Evolutionary conservation across 257 asterid genomes (phyloP), one percentile per base, ranked within the genome.

Genomic region (Linaria vulgaris): DNA sequence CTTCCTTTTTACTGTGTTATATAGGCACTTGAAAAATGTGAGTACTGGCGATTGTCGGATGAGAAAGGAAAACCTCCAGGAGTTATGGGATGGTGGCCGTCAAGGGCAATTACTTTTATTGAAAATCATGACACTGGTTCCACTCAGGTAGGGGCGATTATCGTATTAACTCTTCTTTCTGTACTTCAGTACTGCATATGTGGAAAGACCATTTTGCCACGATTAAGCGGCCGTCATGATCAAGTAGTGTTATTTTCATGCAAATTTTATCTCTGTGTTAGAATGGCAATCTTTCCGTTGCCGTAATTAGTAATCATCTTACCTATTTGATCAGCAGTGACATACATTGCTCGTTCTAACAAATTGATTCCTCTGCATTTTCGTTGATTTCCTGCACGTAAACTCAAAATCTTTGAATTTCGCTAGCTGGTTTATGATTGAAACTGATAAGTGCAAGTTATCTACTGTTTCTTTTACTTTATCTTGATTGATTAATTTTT

Each of bases 111-210:
- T 75, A 94, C 99, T 56, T 94, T 94, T 66, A 94, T 94, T 59
- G 99, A 94, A 84, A 94, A 94, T 82, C 99, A 94, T 62, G 99
- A 94, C 77, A 94, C 99, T 51, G 99, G 99, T 50, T 94, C 99
- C 27, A 94, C 99, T 64, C 97, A 94, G 97, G 99, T 92, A 62
- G 27, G 68, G 58, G 22, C 16, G 56, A 34, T 45, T 31, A 22
- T 20, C 25, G 20, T 51, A 46, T 72, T 10, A 37, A 45, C 24
- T n/a, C 54, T 24, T n/a, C 52, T 5, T 46, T 51, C 23, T 17
- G 48, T 37, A 41, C 44, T 41, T 69, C 41, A 22, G 11, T 19
- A 15, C 25, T 69, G 63, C 19, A 54, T 58, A 12, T n/a, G 49
- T 56, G 21, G 63, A n/a, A n/a, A n/a, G n/a, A n/a, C n/a, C n/a